phyloP scores from a whole-genome alignment of 2,329 filamentous ascomycete species.

The Colletotrichum chrysophilum region DNA sequence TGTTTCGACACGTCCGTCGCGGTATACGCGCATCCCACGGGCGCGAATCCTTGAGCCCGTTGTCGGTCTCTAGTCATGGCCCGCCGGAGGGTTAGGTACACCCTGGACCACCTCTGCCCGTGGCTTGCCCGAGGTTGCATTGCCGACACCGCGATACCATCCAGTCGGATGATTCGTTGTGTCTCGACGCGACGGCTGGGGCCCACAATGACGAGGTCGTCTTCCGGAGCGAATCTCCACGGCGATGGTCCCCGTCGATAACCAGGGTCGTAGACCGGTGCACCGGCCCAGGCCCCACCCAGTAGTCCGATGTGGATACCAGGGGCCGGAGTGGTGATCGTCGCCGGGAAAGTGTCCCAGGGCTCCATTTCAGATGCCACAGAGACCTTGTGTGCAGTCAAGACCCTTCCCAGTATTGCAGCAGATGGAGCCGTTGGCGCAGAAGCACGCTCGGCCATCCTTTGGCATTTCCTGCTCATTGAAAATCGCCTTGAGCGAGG shows the following conservation, averaged over 20 bases:
- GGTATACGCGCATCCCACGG: not conserved
- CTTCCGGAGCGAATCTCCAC: not conserved
- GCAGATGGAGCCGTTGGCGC: constrained; percentile 31
- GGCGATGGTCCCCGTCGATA: not conserved
- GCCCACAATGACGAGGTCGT: not conserved
- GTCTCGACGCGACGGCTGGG: not conserved
- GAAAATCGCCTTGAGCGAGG: not conserved
- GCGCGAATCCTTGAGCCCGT: not conserved
- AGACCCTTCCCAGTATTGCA: constrained; percentile 26
- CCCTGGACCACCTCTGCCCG: not conserved
- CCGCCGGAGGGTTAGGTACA: not conserved
- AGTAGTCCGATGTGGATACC: not conserved
- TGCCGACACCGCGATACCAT: not conserved
- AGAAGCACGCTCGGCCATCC: constrained; percentile 28
- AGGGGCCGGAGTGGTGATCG: not conserved
- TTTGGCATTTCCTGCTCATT: not conserved
- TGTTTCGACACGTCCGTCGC: not conserved
- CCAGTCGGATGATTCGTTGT: not conserved
- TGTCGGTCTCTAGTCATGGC: not conserved
- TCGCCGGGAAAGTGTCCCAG: not conserved
- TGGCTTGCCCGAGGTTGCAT: not conserved
- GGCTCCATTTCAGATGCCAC: constrained; percentile 27
- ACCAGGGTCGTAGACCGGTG: not conserved
- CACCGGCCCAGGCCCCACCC: not conserved
- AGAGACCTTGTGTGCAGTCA: constrained; percentile 32